Conservation (phyloP, 768 basidiomycete species). For the Amanita rimosa region DNA sequence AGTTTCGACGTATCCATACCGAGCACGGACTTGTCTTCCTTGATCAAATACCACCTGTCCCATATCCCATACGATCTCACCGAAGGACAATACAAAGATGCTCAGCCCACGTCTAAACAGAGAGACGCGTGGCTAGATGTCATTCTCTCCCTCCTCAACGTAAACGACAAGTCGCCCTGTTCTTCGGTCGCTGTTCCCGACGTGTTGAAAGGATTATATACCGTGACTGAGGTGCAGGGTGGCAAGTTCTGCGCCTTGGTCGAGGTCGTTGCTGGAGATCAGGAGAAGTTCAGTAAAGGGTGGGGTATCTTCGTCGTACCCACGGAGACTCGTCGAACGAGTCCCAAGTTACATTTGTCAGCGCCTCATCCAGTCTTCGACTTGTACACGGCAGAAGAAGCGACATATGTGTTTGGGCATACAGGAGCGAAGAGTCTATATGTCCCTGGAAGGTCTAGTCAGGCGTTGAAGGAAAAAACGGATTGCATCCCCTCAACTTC, state of each 20-base stretch:
- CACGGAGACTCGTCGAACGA: background rate
- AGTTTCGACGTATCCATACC: no score
- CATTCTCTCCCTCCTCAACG: background rate
- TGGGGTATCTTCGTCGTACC: conserved; percentile 6
- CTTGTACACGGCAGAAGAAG: conserved; percentile 25
- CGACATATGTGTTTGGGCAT: conserved; percentile 25
- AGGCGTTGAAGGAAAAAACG: conserved; percentile 20
- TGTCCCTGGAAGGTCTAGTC: conserved; percentile 27
- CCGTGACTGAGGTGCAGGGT: background rate
- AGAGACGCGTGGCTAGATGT: background rate
- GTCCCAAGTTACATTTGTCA: conserved; percentile 21
- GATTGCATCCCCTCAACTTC: conserved; percentile 19
- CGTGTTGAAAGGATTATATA: background rate
- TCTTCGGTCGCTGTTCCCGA: background rate
- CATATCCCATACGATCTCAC: background rate
- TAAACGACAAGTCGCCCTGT: background rate
- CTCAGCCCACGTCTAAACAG: background rate
- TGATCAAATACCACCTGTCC: background rate
- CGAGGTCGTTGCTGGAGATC: background rate
- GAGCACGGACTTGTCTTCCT: background rate
- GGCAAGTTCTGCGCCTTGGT: conserved; percentile 3
- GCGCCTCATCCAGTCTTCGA: conserved; percentile 36
- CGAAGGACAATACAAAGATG: background rate
- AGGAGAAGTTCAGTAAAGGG: background rate
- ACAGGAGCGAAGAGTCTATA: conserved; percentile 30